Evolutionary conservation across 2,329 filamentous ascomycete genomes (phyloP).

Genomic region (Eutypella sp.): DNA sequence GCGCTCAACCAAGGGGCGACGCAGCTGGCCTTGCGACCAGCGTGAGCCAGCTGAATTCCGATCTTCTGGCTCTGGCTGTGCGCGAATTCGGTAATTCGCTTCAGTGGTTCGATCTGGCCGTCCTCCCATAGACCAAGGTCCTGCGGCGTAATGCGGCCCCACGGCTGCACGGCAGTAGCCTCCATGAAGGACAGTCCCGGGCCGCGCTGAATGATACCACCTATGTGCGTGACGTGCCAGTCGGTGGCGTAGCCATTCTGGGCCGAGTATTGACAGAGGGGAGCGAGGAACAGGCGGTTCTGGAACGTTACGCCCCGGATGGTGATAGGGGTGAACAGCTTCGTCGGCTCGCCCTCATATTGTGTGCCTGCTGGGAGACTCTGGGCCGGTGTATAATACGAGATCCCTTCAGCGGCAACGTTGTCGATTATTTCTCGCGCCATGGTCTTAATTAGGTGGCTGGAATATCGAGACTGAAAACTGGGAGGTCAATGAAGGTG

Average conservation of each 20-base stretch:
- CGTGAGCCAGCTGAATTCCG: slow-evolving; percentile 66
- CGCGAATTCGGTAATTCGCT: slow-evolving; percentile 34
- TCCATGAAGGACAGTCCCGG: slow-evolving; percentile 63
- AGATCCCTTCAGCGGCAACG: slow-evolving; percentile 26
- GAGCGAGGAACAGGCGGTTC: slow-evolving; percentile 42
- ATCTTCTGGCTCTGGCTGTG: slow-evolving; percentile 56
- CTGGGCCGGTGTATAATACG: slow-evolving; percentile 39
- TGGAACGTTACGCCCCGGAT: slow-evolving; percentile 40
- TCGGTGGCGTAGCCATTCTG: slow-evolving; percentile 56
- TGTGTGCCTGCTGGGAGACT: slow-evolving; percentile 34
- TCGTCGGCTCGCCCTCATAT: too few relatives aligned
- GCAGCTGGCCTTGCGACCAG: slow-evolving; percentile 42
- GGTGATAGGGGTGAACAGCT: slow-evolving; percentile 42
- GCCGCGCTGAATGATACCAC: slow-evolving; percentile 66
- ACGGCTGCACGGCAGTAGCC: slow-evolving; percentile 60
- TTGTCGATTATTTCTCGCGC: slow-evolving; percentile 13
- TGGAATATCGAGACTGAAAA: too few relatives aligned
- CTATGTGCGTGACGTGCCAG: slow-evolving; percentile 71
- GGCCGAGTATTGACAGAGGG: slow-evolving; percentile 44
- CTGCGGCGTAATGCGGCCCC: slow-evolving; percentile 69
- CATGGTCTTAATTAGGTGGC: not conserved
- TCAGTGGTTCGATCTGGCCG: slow-evolving; percentile 53
- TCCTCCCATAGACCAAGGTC: slow-evolving; percentile 68
- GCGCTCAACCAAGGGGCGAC: slow-evolving; percentile 29
- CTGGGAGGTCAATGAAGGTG: too few relatives aligned